Base-by-base conservation (phyloP, 2,329 filamentous ascomycete genomes). In the Ophiostoma sp. region DNA sequence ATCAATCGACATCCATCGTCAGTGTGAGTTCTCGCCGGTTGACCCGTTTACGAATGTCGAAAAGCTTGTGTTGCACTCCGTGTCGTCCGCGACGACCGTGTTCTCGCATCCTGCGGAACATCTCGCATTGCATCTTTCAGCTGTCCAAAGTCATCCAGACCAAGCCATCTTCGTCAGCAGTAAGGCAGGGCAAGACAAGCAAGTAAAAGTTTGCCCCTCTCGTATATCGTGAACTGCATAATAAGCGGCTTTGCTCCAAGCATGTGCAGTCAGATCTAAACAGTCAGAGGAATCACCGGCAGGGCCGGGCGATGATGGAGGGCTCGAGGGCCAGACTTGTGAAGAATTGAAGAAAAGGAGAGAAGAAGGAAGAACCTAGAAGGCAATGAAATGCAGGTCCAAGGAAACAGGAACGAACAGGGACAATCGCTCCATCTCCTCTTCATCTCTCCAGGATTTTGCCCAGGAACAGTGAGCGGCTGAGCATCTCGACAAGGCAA, bases 331-430 rank as follows among this genome's bases (percentile, higher is more conserved):
- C 50, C n/a, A 55, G 50, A 55, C 50, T 11, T n/a, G n/a, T 12
- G 12, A 59, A 59, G 28, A 28, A 59, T 59, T 28, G 55, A 59
- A 59, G 55, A 59, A 59, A 15, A 59, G 55, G 55, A 59, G 12
- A 33, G 55, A 59, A 33, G 55, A 59, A 36, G 28, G 55, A 33
- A 59, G 55, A 59, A 59, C 19, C 55, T 12, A 59, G 33, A 17
- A 33, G 33, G 28, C 28, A 28, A 42, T 19, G 33, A 64, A 64
- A 64, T 64, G 59, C 59, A 64, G 33, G 59, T 64, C 59, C 59
- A 17, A 59, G 28, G 55, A 33, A 15, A 17, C 25, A 57, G 55
- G 55, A 25, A 59, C 55, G 28, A 59, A 28, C 50, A 61, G 31
- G 31, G 31, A 61, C 42, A 15, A 48, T 42, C 39, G 39, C 39